phyloP scores from a whole-genome alignment of 306 rosid species.

The Begonia loranthoides region DNA sequence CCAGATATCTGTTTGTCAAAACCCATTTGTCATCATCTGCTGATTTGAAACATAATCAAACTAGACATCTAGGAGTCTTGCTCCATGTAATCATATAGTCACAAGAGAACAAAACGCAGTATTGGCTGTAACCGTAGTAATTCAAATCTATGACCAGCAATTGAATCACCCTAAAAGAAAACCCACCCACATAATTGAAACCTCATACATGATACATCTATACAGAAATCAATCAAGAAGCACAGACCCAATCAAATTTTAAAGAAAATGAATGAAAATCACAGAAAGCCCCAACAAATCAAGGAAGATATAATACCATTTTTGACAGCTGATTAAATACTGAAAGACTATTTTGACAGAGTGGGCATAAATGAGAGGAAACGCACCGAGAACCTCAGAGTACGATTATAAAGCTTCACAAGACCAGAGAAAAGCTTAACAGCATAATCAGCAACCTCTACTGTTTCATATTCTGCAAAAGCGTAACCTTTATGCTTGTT shows the following conservation, averaged over 20 bases:
- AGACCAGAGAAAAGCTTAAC: slow-evolving; percentile 86
- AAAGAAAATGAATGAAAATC: too few species aligned
- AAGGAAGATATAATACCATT: not conserved
- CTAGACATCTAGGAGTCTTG: not conserved
- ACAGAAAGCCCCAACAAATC: not conserved
- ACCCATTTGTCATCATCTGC: slow-evolving; percentile 11
- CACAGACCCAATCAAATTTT: too few species aligned
- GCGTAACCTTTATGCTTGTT: slow-evolving; percentile 70
- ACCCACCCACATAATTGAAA: too few species aligned
- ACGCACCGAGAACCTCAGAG: slow-evolving; percentile 78
- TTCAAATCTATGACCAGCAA: too few species aligned
- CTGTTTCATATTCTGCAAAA: slow-evolving; percentile 80
- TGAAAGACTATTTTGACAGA: too few species aligned
- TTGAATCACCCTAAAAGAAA: too few species aligned
- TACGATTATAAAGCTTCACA: slow-evolving; percentile 61
- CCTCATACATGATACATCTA: too few species aligned
- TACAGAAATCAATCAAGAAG: too few species aligned
- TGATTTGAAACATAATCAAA: not conserved
- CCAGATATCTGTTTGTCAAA: slow-evolving; percentile 65
- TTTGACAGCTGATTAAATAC: too few species aligned
- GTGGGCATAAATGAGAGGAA: slow-evolving; percentile 1
- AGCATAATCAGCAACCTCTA: slow-evolving; percentile 78
- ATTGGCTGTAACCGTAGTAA: too few species aligned
- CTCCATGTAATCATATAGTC: too few species aligned
- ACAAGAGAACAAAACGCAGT: too few species aligned